Evolutionary conservation across 768 basidiomycete genomes (phyloP).

Genomic region (Pisolithus microcarpus): DNA sequence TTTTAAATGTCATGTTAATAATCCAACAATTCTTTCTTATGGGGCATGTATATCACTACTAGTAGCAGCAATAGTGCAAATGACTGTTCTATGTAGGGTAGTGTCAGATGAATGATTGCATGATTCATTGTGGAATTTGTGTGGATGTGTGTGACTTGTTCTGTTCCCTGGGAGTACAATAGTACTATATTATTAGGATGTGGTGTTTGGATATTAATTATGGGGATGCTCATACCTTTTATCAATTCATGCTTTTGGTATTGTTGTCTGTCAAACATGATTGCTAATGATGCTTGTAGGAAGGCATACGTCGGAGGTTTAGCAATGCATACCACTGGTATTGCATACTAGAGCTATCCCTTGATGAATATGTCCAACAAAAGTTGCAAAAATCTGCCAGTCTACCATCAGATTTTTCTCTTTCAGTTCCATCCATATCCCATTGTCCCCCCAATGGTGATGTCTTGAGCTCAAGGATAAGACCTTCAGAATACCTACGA

Average conservation of each 20-base stretch:
- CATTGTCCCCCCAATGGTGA: neutral
- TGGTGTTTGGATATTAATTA: too few species aligned
- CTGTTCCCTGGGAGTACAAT: neutral
- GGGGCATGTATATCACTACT: neutral
- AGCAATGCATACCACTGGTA: slow-evolving; percentile 24
- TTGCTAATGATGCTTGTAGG: slow-evolving; percentile 8
- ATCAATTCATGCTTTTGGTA: too few species aligned
- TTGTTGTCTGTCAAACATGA: too few species aligned
- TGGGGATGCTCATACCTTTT: too few species aligned
- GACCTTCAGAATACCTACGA: slow-evolving; percentile 15
- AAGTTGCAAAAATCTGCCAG: neutral
- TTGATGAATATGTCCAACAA: slow-evolving; percentile 4
- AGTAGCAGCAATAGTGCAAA: too few species aligned
- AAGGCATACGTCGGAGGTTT: slow-evolving; percentile 18
- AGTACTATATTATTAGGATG: too few species aligned
- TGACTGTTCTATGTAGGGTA: too few species aligned
- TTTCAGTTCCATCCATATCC: neutral
- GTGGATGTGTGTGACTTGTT: too few species aligned
- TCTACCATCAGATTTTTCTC: neutral
- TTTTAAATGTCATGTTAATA: neutral
- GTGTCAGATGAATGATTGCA: neutral
- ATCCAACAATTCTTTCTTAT: slow-evolving; percentile 1
- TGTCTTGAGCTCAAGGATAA: neutral
- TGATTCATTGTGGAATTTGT: too few species aligned
- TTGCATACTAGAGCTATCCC: slow-evolving; percentile 9